These are phyloP conservation scores for Neckera pumila DNA, from an alignment of 225 moss, liverwort and hornwort species.

Conservation along the genomic window DNA sequence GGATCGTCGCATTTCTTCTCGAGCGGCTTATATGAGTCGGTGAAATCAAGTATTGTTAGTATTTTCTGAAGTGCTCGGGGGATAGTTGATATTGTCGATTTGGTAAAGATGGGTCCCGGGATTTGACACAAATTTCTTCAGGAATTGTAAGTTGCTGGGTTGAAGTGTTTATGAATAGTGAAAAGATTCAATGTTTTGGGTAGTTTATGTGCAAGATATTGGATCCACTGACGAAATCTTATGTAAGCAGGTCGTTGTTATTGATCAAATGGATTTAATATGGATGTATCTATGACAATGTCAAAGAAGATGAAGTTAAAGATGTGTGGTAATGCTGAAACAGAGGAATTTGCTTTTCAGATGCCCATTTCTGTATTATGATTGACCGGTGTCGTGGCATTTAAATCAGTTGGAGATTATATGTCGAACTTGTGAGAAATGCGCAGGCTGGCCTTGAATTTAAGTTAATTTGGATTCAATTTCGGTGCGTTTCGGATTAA, in stretches of 20 bases:
- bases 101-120: neutral
- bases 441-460: neutral
- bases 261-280: neutral
- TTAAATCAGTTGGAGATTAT: neutral
- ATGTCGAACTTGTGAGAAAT: neutral
- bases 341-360: neutral
- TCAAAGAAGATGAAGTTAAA: neutral
- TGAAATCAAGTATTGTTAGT: neutral
- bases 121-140: neutral
- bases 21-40: neutral
- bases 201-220: neutral
- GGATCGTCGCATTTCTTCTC: neutral
- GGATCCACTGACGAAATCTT: neutral
- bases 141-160: neutral
- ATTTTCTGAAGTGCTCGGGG: neutral
- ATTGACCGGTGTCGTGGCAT: neutral
- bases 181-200: neutral
- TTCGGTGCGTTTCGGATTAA: neutral
- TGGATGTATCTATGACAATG: neutral
- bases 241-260: neutral
- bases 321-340: neutral
- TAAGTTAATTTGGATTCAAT: neutral
- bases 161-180: neutral
- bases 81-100: neutral
- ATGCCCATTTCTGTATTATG: neutral